phyloP scores from a whole-genome alignment of 805 yeast species.

The Teunomyces gatunensis region DNA sequence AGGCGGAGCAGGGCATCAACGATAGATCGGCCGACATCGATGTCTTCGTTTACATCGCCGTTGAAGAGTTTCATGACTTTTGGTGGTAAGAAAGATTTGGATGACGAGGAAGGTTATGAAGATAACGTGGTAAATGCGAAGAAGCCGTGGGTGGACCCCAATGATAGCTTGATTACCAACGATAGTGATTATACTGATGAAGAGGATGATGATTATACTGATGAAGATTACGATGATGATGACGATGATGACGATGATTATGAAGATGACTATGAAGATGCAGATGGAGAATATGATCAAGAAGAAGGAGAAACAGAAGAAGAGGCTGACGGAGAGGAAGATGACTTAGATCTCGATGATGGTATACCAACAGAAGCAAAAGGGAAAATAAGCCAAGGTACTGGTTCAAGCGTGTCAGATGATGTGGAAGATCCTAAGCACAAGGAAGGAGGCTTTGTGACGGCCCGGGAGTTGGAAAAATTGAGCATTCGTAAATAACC shows the following conservation, averaged over 20 bases:
- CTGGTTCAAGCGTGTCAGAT: too few species aligned
- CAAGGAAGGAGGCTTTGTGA: not conserved
- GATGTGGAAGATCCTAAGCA: not conserved
- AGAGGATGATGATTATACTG: slow-evolving; percentile 18
- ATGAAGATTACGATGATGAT: slow-evolving; percentile 13
- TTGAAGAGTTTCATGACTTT: slow-evolving; percentile 40
- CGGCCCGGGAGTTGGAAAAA: not conserved
- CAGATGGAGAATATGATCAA: slow-evolving; percentile 20
- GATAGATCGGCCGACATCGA: slow-evolving; percentile 31
- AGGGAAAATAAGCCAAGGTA: not conserved
- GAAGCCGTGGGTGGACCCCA: slow-evolving; percentile 12
- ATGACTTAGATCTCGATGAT: slow-evolving; percentile 3
- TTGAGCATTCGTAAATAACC: not conserved
- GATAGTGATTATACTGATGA: slow-evolving; percentile 21
- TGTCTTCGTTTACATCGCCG: slow-evolving; percentile 38
- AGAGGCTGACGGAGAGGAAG: slow-evolving; percentile 10
- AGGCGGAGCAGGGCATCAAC: slow-evolving; percentile 7
- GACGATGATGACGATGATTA: slow-evolving; percentile 20
- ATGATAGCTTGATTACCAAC: slow-evolving; percentile 10
- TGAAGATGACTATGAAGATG: slow-evolving; percentile 30
- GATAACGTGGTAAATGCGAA: slow-evolving; percentile 15
- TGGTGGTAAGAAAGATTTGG: slow-evolving; percentile 26
- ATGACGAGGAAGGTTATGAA: slow-evolving; percentile 23
- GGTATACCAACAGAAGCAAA: not conserved
- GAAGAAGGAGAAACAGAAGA: slow-evolving; percentile 11